phyloP scores from a whole-genome alignment of 2,329 filamentous ascomycete genomes.

The Neonectria magnoliae region DNA sequence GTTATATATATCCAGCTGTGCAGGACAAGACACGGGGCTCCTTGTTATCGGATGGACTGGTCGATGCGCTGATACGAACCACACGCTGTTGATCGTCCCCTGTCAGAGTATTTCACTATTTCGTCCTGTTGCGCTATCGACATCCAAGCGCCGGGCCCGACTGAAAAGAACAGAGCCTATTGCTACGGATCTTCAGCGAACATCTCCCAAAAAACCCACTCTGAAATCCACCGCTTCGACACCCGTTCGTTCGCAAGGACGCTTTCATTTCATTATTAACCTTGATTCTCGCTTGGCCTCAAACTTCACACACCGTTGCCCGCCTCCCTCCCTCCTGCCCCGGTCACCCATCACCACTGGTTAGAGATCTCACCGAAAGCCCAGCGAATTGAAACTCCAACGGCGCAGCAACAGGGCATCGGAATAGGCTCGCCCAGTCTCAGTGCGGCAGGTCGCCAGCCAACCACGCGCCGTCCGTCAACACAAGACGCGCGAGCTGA shows the following conservation, averaged over 20 bases:
- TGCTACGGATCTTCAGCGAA: background rate
- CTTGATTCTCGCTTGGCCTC: background rate
- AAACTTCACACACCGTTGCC: background rate
- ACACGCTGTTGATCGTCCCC: background rate
- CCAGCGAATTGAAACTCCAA: background rate
- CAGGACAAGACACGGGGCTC: background rate
- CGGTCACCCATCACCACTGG: background rate
- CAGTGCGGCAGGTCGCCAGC: slow-evolving; percentile 8
- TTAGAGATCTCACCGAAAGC: background rate
- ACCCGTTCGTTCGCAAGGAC: background rate
- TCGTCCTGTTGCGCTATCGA: slow-evolving; percentile 10
- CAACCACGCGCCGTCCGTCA: slow-evolving; percentile 9
- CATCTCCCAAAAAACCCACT: background rate
- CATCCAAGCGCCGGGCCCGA: slow-evolving; percentile 19
- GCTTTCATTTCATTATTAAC: background rate
- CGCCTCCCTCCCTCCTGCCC: background rate
- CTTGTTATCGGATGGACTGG: slow-evolving; percentile 1
- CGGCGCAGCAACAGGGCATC: background rate
- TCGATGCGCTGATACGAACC: slow-evolving; percentile 8
- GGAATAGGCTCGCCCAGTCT: slow-evolving; percentile 8
- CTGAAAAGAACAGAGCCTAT: slow-evolving; percentile 2
- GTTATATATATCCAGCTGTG: background rate
- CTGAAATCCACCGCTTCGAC: background rate
- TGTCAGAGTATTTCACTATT: background rate
- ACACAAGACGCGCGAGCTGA: background rate